These are phyloP conservation scores for Helotiales sp. DNA, from an alignment of 2,329 filamentous ascomycete genomes.

Conservation along the genomic window DNA sequence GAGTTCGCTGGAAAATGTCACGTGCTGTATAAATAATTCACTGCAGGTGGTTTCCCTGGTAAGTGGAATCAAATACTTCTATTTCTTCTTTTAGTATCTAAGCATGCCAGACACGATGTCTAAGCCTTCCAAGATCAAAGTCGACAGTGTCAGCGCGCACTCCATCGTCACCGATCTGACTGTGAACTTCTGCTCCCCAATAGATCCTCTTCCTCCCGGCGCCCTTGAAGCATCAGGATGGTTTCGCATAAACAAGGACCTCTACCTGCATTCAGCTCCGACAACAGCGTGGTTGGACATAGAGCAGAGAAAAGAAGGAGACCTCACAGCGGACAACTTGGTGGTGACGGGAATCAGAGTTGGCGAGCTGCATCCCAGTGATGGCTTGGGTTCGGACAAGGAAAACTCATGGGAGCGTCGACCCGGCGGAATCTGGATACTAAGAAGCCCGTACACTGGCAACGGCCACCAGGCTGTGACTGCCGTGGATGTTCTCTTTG, in stretches of 20 bases:
- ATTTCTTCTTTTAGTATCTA: background rate
- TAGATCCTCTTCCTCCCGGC: conserved; percentile 27
- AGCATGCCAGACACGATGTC: background rate
- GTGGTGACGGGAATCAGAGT: conserved; percentile 65
- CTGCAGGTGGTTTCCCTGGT: too few relatives aligned
- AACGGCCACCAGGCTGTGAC: conserved; percentile 55
- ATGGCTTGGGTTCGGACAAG: conserved; percentile 39
- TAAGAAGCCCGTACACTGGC: conserved; percentile 41
- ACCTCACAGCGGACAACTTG: conserved; percentile 55
- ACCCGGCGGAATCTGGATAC: conserved; percentile 64
- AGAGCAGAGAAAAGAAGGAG: conserved; percentile 65
- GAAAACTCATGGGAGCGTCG: conserved; percentile 61
- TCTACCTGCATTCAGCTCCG: conserved; percentile 64
- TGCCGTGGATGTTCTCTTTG: conserved; percentile 66
- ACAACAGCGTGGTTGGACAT: conserved; percentile 66
- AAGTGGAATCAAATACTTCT: too few relatives aligned
- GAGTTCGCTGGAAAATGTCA: too few relatives aligned
- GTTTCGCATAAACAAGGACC: conserved; percentile 68
- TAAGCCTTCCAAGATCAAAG: background rate
- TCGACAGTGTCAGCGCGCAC: conserved; percentile 24
- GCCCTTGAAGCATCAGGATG: conserved; percentile 42
- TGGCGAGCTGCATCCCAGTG: conserved; percentile 55
- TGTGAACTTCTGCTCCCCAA: conserved; percentile 30
- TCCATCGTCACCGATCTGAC: conserved; percentile 38
- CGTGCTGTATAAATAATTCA: too few relatives aligned